Conservation (phyloP, 768 basidiomycete genomes). For the Kwoniella heveanensis region DNA sequence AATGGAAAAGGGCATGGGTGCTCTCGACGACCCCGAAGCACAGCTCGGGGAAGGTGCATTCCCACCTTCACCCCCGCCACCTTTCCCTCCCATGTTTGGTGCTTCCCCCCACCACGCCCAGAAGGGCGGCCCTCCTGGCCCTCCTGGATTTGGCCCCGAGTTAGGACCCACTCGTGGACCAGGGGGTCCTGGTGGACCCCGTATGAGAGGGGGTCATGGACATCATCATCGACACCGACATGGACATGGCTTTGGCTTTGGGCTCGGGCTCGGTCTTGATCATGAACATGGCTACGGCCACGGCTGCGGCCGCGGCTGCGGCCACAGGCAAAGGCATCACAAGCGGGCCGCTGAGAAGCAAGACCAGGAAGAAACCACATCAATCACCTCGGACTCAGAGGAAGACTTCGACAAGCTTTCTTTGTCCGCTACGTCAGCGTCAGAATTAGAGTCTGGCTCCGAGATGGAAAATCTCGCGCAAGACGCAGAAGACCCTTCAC, state of each 20-base stretch:
- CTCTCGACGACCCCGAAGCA: not conserved
- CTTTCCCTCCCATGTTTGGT: not conserved
- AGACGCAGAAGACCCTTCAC: not conserved
- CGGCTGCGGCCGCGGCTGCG: not conserved
- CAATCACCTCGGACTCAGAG: not conserved
- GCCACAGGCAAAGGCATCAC: not conserved
- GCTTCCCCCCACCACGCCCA: too few species aligned
- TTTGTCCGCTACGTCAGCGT: not conserved
- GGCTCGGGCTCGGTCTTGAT: not conserved
- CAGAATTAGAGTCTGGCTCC: not conserved
- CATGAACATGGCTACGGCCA: not conserved
- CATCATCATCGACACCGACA: constrained; percentile 1
- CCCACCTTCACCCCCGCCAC: not conserved
- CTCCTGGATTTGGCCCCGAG: not conserved
- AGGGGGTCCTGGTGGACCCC: constrained; percentile 1
- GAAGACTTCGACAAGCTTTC: not conserved
- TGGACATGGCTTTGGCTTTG: not conserved
- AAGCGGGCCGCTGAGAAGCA: not conserved
- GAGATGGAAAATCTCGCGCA: not conserved
- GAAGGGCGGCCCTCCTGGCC: not conserved
- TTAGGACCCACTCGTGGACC: not conserved
- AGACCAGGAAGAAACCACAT: not conserved
- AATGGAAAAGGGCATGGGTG: too few species aligned
- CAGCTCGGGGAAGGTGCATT: too few species aligned
- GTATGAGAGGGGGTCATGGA: not conserved